Evolutionary conservation across 2,329 filamentous ascomycete genomes (phyloP).

Genomic region (Emericellopsis atlantica): DNA sequence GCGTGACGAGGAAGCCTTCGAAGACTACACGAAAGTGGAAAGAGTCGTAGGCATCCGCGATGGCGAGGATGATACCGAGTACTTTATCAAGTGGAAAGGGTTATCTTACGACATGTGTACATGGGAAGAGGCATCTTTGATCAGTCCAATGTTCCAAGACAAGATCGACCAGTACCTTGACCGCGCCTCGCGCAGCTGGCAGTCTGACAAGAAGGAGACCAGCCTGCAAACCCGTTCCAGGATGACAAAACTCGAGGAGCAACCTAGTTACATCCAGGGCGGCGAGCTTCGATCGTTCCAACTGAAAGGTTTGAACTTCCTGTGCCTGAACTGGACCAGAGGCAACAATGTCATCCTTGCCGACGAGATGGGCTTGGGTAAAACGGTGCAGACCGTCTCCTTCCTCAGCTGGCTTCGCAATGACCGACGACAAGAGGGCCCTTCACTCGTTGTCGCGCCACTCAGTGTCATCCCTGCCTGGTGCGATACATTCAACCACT

Average conservation of each 20-base stretch:
- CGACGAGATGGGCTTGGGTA: conserved; percentile 97
- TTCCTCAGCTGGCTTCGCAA: conserved; percentile 97
- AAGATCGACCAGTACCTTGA: conserved; percentile 89
- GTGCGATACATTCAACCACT: conserved; percentile 95
- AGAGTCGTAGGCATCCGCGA: conserved; percentile 77
- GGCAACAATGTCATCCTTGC: conserved; percentile 93
- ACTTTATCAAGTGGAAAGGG: conserved; percentile 94
- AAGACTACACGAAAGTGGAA: conserved; percentile 86
- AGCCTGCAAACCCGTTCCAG: conserved; percentile 62
- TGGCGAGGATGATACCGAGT: conserved; percentile 71
- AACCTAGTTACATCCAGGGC: conserved; percentile 73
- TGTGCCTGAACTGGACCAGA: conserved; percentile 91
- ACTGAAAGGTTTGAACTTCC: conserved; percentile 84
- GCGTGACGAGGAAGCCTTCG: conserved; percentile 73
- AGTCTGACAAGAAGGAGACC: conserved; percentile 66
- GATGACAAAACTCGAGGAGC: conserved; percentile 63
- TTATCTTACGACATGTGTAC: conserved; percentile 89
- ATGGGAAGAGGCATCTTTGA: conserved; percentile 70
- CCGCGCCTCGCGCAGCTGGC: conserved; percentile 66
- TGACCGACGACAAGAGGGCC: conserved; percentile 78
- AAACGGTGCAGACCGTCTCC: conserved; percentile 93
- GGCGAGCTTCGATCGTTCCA: conserved; percentile 89
- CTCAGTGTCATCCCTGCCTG: conserved; percentile 95
- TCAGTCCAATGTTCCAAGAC: conserved; percentile 68
- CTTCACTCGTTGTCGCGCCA: conserved; percentile 93